phyloP scores from a whole-genome alignment of 192 early-diverging fungal genomes.

The Umbelopsis sp. region DNA sequence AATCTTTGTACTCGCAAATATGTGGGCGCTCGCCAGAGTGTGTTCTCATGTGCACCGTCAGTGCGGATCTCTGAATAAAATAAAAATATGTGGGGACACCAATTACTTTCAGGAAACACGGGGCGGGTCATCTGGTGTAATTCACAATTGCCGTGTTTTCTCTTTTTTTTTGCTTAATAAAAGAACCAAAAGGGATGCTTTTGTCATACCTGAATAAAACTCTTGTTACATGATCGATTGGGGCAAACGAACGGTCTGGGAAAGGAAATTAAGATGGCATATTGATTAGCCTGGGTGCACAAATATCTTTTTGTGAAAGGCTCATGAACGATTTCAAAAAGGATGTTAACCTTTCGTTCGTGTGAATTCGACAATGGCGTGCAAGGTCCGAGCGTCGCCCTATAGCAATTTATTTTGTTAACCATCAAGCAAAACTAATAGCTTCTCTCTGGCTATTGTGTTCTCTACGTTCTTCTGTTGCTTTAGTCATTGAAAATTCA shows the following conservation, averaged over 20 bases:
- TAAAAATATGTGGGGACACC: background rate
- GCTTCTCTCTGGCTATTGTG: background rate
- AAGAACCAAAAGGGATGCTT: background rate
- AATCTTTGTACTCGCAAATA: conserved; percentile 66
- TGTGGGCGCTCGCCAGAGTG: conserved; percentile 81
- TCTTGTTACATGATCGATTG: conserved; percentile 68
- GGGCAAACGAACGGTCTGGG: conserved; percentile 66
- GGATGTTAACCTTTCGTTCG: conserved; percentile 62
- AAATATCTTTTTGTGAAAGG: background rate
- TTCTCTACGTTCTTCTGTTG: background rate
- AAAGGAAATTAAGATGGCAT: conserved; percentile 22
- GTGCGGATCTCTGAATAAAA: conserved; percentile 65
- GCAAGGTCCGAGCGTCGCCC: conserved; percentile 70
- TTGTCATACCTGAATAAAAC: conserved; percentile 67
- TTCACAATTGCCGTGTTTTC: too few relatives aligned
- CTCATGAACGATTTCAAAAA: background rate
- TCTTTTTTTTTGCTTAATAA: background rate
- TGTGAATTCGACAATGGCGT: conserved; percentile 78
- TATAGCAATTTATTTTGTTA: background rate
- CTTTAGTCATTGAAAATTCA: background rate
- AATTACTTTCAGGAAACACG: conserved; percentile 7
- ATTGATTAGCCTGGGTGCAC: background rate
- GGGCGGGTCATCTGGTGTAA: conserved; percentile 14
- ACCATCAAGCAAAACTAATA: background rate
- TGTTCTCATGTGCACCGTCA: conserved; percentile 79